Percentiles rank a stretch among this genome's conserved stretches.
phyloP scores from a whole-genome alignment of 1,139 yeast species.

The Saccharomycopsis phalli region DNA sequence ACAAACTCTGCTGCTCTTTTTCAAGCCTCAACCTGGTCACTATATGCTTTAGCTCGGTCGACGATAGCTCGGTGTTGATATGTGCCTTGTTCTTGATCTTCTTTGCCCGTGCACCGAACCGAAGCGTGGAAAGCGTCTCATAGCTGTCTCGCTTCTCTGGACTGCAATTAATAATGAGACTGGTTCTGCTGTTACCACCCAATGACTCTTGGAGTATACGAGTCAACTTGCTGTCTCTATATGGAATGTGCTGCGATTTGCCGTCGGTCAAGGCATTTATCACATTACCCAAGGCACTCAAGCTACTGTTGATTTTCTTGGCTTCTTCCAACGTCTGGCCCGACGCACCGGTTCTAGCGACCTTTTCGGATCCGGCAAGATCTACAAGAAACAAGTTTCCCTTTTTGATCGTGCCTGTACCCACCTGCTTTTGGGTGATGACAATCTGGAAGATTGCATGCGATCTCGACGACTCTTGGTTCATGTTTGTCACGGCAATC shows the following conservation, averaged over 20 bases:
- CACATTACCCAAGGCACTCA: conserved; percentile 73
- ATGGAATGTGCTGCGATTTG: conserved; percentile 59
- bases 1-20: conserved; percentile 36
- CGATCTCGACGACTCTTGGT: conserved; percentile 68
- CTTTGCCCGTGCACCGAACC: conserved; percentile 79
- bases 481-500: conserved; percentile 62
- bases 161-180: conserved; percentile 71
- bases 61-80: conserved; percentile 60
- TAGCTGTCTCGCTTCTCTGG: conserved; percentile 51
- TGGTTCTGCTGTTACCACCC: conserved; percentile 82
- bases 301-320: conserved; percentile 70
- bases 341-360: conserved; percentile 72
- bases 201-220: conserved; percentile 75
- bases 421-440: conserved; percentile 49
- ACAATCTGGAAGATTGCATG: conserved; percentile 72
- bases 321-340: conserved; percentile 79
- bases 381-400: conserved; percentile 76
- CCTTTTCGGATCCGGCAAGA: conserved; percentile 83
- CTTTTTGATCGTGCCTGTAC: conserved; percentile 48
- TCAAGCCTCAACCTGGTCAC: conserved; percentile 40
- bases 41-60: conserved; percentile 43
- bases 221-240: conserved; percentile 77
- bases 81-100: conserved; percentile 59
- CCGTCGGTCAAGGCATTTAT: conserved; percentile 72
- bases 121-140: conserved; percentile 69